Evolutionary conservation across 1,139 yeast species (phyloP).

Genomic region (Zygotorulaspora mrakii): DNA sequence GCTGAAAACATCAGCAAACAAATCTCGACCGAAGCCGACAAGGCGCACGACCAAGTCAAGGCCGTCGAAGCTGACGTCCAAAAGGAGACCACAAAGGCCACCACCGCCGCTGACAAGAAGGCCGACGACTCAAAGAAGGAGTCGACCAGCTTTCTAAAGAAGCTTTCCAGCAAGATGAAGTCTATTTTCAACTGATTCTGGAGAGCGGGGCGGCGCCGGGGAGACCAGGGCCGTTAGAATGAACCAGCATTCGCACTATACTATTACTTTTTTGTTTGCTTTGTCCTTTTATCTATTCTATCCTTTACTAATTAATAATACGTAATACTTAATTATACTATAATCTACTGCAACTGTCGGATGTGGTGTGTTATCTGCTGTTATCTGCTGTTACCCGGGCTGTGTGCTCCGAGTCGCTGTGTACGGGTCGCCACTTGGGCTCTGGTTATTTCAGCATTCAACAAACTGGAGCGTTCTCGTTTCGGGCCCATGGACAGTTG

Average conservation of each 20-base stretch:
- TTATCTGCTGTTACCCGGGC: not conserved
- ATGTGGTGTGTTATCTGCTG: too few species aligned
- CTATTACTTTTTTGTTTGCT: too few species aligned
- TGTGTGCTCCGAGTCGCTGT: not conserved
- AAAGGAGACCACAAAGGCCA: constrained; percentile 27
- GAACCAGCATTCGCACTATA: too few species aligned
- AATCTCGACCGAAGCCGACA: constrained; percentile 25
- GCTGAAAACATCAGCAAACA: constrained; percentile 23
- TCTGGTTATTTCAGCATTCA: too few species aligned
- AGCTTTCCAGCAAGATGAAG: constrained; percentile 23
- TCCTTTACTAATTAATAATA: constrained; percentile 9
- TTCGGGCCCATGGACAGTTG: too few species aligned
- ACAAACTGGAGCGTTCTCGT: too few species aligned
- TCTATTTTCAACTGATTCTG: constrained; percentile 19
- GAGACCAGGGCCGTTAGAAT: too few species aligned
- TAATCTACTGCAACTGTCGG: constrained; percentile 1
- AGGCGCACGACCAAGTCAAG: constrained; percentile 21
- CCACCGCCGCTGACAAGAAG: constrained; percentile 10
- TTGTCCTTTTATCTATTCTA: constrained; percentile 3
- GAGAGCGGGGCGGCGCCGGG: too few species aligned
- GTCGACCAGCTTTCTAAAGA: constrained; percentile 16
- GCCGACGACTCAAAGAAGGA: constrained; percentile 15
- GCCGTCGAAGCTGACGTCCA: constrained; percentile 24
- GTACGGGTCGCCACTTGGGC: too few species aligned
- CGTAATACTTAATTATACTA: constrained; percentile 7